Conservation (phyloP, 2,329 filamentous ascomycete genomes). For the Aspergillus sclerotialis region DNA sequence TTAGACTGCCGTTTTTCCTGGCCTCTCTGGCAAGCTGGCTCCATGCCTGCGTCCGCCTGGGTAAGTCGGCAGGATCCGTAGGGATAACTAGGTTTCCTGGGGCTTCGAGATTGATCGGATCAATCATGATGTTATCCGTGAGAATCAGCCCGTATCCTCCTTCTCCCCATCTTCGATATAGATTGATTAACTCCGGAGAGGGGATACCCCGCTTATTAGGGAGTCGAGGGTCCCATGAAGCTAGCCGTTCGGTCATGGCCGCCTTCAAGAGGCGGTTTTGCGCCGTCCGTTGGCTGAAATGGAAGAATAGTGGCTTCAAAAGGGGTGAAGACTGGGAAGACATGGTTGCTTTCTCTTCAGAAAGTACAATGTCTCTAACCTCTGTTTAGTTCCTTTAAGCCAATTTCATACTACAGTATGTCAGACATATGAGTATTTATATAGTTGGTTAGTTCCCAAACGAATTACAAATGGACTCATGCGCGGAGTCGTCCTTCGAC, state of each 20-base stretch:
- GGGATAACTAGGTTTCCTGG: slow-evolving; percentile 56
- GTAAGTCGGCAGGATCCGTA: slow-evolving; percentile 42
- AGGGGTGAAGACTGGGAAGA: no score
- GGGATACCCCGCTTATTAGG: slow-evolving; percentile 49
- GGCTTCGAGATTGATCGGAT: slow-evolving; percentile 52
- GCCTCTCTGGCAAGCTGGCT: slow-evolving; percentile 47
- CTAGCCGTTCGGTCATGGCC: slow-evolving; percentile 60
- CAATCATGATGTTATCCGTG: slow-evolving; percentile 59
- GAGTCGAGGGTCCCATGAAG: slow-evolving; percentile 52
- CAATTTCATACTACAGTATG: no score
- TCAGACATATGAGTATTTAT: no score
- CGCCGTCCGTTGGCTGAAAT: slow-evolving; percentile 49
- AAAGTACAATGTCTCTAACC: no score
- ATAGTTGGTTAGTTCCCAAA: no score
- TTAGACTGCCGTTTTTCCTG: slow-evolving; percentile 52
- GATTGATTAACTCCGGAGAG: slow-evolving; percentile 46
- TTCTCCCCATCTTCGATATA: slow-evolving; percentile 58
- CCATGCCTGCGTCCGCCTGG: slow-evolving; percentile 55
- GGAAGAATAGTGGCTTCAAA: slow-evolving; percentile 42
- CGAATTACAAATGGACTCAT: no score
- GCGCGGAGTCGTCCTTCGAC: no score
- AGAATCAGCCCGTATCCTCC: slow-evolving; percentile 50
- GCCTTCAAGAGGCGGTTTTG: slow-evolving; percentile 62
- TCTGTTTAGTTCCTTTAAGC: no score
- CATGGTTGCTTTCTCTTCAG: no score